Conservation (phyloP, 1,284 basidiomycete genomes). For the Microbotryomycetes sp. region DNA sequence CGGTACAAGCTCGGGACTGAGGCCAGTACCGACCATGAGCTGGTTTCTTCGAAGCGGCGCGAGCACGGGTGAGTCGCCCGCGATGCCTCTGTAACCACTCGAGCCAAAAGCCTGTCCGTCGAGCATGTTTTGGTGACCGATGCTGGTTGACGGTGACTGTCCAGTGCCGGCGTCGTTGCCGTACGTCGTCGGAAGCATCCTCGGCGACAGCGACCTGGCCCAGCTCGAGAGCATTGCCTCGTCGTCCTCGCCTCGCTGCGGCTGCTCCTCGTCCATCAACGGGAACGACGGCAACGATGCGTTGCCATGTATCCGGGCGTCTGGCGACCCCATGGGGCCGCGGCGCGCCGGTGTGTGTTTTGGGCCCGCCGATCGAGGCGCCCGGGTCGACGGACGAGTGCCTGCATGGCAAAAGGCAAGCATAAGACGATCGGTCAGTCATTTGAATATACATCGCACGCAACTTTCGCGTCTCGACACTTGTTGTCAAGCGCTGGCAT, state of each 20-base stretch:
- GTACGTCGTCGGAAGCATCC: not conserved
- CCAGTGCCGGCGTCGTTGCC: not conserved
- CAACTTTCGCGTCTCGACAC: too few species aligned
- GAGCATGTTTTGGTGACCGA: not conserved
- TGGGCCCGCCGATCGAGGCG: too few species aligned
- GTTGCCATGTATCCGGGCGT: not conserved
- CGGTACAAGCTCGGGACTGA: slow-evolving; percentile 5
- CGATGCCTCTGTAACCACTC: not conserved
- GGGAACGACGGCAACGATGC: not conserved
- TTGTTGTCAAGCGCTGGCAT: too few species aligned
- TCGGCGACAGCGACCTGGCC: slow-evolving; percentile 13
- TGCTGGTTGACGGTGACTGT: not conserved
- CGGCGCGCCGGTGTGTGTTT: too few species aligned
- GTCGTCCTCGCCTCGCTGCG: slow-evolving; percentile 4
- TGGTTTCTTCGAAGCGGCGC: not conserved
- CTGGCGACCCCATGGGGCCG: not conserved
- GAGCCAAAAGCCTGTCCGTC: not conserved
- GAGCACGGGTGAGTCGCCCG: not conserved
- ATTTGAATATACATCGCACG: too few species aligned
- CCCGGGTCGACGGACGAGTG: too few species aligned
- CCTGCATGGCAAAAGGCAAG: too few species aligned
- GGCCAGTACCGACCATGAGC: slow-evolving; percentile 6
- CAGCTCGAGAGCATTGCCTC: slow-evolving; percentile 13
- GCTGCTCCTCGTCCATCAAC: not conserved
- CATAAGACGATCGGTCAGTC: too few species aligned